Conservation (phyloP, 495 filamentous ascomycete genomes). For the Neurospora sp. region DNA sequence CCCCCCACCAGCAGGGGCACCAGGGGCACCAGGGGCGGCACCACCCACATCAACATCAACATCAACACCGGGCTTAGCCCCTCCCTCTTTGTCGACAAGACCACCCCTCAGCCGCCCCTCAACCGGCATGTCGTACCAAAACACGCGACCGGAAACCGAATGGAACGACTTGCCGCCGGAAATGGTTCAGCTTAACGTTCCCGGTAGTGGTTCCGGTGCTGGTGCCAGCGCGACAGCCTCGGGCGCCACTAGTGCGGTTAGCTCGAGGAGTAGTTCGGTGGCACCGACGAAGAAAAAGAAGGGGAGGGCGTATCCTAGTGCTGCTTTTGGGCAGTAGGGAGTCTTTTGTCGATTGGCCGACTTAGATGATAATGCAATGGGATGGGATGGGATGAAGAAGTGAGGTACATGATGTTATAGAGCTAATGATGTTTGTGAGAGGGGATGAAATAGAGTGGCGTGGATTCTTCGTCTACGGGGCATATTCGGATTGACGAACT, state of each 20-base stretch:
- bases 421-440: neutral
- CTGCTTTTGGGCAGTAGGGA: constrained; percentile 36
- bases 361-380: neutral
- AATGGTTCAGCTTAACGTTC: constrained; percentile 23
- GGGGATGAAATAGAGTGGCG: neutral
- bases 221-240: neutral
- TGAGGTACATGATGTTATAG: neutral
- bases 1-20: neutral
- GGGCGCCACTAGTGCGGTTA: constrained; percentile 17
- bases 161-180: constrained; percentile 49
- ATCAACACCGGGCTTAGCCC: neutral
- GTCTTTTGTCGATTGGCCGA: too few relatives aligned
- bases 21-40: neutral
- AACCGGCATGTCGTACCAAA: constrained; percentile 37
- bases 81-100: neutral
- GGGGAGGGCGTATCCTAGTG: constrained; percentile 40
- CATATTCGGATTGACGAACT: neutral
- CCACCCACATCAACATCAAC: neutral
- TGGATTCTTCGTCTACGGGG: too few relatives aligned
- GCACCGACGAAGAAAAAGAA: constrained; percentile 32
- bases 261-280: constrained; percentile 36
- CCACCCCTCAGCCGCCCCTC: constrained; percentile 7
- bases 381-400: neutral
- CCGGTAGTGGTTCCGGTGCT: constrained; percentile 1
- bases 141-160: constrained; percentile 39